Conservation (phyloP, 768 basidiomycete genomes). For the Trametes maxima region DNA sequence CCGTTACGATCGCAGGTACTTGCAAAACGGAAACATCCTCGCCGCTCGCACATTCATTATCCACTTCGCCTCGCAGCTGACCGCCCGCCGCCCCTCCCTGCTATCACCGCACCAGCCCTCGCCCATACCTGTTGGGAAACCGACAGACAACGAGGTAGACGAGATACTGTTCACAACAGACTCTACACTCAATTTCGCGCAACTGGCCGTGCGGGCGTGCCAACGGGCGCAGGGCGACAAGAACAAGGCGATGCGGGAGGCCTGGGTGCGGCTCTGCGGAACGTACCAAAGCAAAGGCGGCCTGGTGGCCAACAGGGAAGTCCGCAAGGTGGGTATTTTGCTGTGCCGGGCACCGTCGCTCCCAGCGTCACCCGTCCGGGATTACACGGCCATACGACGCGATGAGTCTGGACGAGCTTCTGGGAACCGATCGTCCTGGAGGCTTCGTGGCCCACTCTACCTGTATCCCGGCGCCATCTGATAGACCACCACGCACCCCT, state of each 20-base stretch:
- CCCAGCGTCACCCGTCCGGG: slow-evolving; percentile 13
- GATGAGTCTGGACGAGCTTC: slow-evolving; percentile 9
- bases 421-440: slow-evolving; percentile 12
- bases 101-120: slow-evolving; percentile 43
- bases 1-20: slow-evolving; percentile 50
- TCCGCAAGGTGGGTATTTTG: slow-evolving; percentile 56
- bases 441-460: slow-evolving; percentile 2
- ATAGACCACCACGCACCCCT: slow-evolving; percentile 7
- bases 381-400: slow-evolving; percentile 13
- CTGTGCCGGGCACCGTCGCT: slow-evolving; percentile 8
- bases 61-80: slow-evolving; percentile 70
- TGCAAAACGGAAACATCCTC: slow-evolving; percentile 88
- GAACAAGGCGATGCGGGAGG: slow-evolving; percentile 74
- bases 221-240: slow-evolving; percentile 84
- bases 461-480: slow-evolving; percentile 9
- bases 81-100: slow-evolving; percentile 47
- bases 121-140: slow-evolving; percentile 51
- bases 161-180: slow-evolving; percentile 80
- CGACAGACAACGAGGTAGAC: slow-evolving; percentile 41
- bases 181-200: slow-evolving; percentile 81
- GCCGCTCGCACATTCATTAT: slow-evolving; percentile 90
- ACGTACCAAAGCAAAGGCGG: slow-evolving; percentile 80
- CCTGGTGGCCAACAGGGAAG: slow-evolving; percentile 58
- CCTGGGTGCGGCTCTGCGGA: slow-evolving; percentile 83
- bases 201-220: slow-evolving; percentile 85